phyloP scores from a whole-genome alignment of 805 yeast species.

The Kodamaea kaohsiungensis region DNA sequence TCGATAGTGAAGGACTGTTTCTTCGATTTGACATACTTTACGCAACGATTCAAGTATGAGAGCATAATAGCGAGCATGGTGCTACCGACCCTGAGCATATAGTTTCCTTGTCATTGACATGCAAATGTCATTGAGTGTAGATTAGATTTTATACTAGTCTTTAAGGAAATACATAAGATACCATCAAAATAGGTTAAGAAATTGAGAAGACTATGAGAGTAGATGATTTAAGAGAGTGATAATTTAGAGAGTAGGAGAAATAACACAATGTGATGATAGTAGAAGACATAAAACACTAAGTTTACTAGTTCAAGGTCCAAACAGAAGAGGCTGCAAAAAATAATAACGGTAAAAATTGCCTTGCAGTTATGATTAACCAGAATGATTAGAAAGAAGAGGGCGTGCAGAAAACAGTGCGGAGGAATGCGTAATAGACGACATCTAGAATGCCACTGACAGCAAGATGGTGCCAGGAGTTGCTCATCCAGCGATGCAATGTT shows the following conservation, averaged over 20 bases:
- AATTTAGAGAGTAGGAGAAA: too few species aligned
- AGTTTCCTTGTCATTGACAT: background rate
- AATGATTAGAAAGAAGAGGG: background rate
- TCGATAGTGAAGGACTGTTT: constrained; percentile 14
- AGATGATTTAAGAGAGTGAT: too few species aligned
- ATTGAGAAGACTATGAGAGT: too few species aligned
- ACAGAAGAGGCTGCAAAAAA: background rate
- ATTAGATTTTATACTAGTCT: background rate
- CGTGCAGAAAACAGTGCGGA: background rate
- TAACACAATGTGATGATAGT: too few species aligned
- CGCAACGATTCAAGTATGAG: constrained; percentile 13
- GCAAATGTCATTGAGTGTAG: too few species aligned
- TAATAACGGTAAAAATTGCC: background rate
- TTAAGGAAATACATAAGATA: background rate
- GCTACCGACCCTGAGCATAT: background rate
- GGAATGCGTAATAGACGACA: background rate
- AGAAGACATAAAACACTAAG: background rate
- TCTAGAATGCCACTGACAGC: background rate
- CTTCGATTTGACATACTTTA: constrained; percentile 15
- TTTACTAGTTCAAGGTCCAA: too few species aligned
- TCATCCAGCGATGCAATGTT: background rate
- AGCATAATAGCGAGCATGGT: constrained; percentile 3
- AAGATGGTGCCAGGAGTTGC: background rate
- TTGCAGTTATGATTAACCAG: background rate
- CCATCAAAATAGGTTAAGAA: background rate